Base-by-base conservation (phyloP, 2,329 filamentous ascomycete species). In the Xylariaceae sp. region DNA sequence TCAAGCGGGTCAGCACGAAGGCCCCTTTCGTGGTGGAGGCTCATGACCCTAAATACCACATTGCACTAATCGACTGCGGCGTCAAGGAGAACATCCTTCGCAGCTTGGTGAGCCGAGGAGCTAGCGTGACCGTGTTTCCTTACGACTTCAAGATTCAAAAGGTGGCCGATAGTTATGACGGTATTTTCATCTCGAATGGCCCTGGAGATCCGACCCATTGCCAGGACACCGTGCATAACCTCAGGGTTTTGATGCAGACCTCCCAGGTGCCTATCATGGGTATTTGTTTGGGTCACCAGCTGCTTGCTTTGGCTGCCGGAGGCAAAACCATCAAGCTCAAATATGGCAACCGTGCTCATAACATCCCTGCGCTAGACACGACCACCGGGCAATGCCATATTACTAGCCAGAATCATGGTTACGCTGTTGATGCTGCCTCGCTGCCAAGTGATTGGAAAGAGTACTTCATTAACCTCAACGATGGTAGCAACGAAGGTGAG, bases 61-160 rank as follows among this genome's bases (percentile, higher is more conserved):
- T 99, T 66, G 95, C 93, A 56, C 84, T 99, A 66, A 89, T 99
- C 72, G 95, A 99, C 78, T 99, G 95, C 71, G 95, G 95, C 81
- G 95, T 98, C 66, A 99, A 99, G 85, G 95, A 99, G 85, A 99
- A 99, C 81, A 99, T 99, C 69, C 87, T 99, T 57, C 91, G 95
- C 71, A 96, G 90, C 74, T 82, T 99, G 58, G 93, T 98, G 71
- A 88, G 85, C 76, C 92, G 95, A 62, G 95, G 95, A 59, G 91
- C 93, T 51, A 93, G 90, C 62, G 90, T 96, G 62, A 98, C 95
- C 41, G 90, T 91, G 69, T 96, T 99, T 81, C 95, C 95, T 57
- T 97, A 89, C 78, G 88, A 98, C 80, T 98, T 95, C 79, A 93
- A 93, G 50, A 95, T 99, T 74, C 93, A 98, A 84, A 97, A 98